Percentiles rank a stretch among this genome's conserved stretches.
These are phyloP conservation scores for Pinus taeda DNA, from an alignment of 75 land plant species.

Conservation along the genomic window DNA sequence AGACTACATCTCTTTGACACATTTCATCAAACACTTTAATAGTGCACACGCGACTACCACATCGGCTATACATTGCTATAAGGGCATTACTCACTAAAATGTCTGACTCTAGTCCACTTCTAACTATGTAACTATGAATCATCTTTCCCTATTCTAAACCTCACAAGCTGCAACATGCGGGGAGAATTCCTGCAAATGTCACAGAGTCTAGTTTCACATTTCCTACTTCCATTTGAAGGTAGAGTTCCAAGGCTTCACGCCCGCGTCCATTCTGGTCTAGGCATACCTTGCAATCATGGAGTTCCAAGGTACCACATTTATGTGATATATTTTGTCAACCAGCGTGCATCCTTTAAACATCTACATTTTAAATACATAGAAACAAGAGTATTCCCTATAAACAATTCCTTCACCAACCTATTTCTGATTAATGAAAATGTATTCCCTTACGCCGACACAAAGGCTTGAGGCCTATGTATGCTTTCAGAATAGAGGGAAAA, in stretches of 20 bases:
- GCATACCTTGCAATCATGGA: too few relatives aligned
- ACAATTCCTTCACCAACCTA: too few relatives aligned
- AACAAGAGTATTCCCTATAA: too few relatives aligned
- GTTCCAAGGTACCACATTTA: too few relatives aligned
- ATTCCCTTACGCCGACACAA: neutral
- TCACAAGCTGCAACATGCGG: neutral
- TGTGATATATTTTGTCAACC: too few relatives aligned
- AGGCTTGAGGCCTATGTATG: constrained; percentile 1
- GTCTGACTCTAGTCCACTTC: constrained; percentile 14
- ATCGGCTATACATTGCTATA: constrained; percentile 1
- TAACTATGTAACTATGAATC: constrained; percentile 13
- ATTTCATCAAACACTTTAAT: neutral
- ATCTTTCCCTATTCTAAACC: constrained; percentile 14
- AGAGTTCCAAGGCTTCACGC: too few relatives aligned
- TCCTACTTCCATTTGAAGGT: too few relatives aligned
- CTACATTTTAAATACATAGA: too few relatives aligned
- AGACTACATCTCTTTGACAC: constrained; percentile 4
- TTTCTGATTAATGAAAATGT: too few relatives aligned
- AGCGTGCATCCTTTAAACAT: too few relatives aligned
- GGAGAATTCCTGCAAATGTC: neutral
- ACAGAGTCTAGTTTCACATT: neutral
- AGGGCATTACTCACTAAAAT: constrained; percentile 6
- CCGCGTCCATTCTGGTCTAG: too few relatives aligned
- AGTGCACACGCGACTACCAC: neutral
- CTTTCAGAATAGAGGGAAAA: constrained; percentile 3